Evolutionary conservation across 352 stramenopile genomes (phyloP).

Genomic region (Phytophthora palmivora): DNA sequence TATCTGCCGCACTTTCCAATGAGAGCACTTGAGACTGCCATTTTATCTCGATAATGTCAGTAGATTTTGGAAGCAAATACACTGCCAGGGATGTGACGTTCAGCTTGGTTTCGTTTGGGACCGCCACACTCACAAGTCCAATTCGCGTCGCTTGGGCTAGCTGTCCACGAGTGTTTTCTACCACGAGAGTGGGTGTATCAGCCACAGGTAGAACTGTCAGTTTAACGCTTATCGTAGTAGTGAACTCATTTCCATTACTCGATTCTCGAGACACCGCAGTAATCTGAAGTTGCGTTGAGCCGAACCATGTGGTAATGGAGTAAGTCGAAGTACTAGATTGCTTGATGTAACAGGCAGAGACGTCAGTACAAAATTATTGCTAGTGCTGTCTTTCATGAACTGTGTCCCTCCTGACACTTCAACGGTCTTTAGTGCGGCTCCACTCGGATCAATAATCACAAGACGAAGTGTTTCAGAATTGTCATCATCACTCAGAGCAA

Average conservation of each 20-base stretch:
- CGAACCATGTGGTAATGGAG: slow-evolving; percentile 45
- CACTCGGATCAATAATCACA: slow-evolving; percentile 32
- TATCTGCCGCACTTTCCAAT: slow-evolving; percentile 31
- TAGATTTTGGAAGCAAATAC: slow-evolving; percentile 42
- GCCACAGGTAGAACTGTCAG: slow-evolving; percentile 51
- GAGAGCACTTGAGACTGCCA: slow-evolving; percentile 42
- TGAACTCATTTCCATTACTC: slow-evolving; percentile 24
- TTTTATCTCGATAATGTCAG: slow-evolving; percentile 42
- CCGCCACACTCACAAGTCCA: slow-evolving; percentile 40
- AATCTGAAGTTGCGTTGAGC: slow-evolving; percentile 37
- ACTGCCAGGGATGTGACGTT: slow-evolving; percentile 41
- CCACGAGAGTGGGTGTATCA: slow-evolving; percentile 42
- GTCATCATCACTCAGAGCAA: slow-evolving; percentile 47
- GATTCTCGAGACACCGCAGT: slow-evolving; percentile 46
- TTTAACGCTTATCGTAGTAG: slow-evolving; percentile 19
- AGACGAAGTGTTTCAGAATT: slow-evolving; percentile 51
- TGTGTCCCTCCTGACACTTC: slow-evolving; percentile 27
- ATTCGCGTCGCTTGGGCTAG: slow-evolving; percentile 41
- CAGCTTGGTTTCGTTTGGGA: slow-evolving; percentile 43
- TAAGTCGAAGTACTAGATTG: slow-evolving; percentile 39
- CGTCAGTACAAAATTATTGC: slow-evolving; percentile 37
- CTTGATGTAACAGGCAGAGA: slow-evolving; percentile 14
- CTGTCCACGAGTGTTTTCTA: slow-evolving; percentile 47
- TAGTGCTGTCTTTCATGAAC: slow-evolving; percentile 30
- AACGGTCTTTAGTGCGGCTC: slow-evolving; percentile 28